Conservation (phyloP, 768 basidiomycete genomes). For the Paxillus ammoniavirescens region DNA sequence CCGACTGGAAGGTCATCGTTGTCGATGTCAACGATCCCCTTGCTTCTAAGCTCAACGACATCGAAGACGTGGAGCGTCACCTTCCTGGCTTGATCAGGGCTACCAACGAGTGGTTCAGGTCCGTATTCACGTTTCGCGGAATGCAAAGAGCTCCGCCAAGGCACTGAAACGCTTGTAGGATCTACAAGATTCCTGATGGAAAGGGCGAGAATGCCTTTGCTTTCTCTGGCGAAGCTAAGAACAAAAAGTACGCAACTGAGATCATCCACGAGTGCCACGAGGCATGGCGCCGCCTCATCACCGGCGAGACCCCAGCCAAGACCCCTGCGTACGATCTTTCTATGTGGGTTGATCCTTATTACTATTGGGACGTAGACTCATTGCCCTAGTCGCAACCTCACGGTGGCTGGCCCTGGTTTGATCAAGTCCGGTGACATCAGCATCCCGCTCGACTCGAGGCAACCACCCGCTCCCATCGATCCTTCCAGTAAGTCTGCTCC, state of each 20-base stretch:
- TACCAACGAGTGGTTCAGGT: conserved; percentile 99
- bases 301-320: conserved; percentile 75
- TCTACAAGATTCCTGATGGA: conserved; percentile 95
- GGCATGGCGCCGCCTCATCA: conserved; percentile 93
- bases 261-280: conserved; percentile 99
- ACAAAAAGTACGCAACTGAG: conserved; percentile 99
- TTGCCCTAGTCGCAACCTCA: conserved; percentile 69
- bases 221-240: conserved; percentile 99
- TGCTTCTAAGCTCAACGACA: conserved; percentile 95
- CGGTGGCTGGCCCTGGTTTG: conserved; percentile 68
- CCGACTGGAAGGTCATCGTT: conserved; percentile 99
- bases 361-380: neutral
- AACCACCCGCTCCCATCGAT: conserved; percentile 86
- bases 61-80: conserved; percentile 98
- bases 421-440: conserved; percentile 57
- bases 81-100: conserved; percentile 95
- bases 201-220: conserved; percentile 98
- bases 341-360: conserved; percentile 56
- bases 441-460: conserved; percentile 77
- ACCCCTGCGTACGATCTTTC: conserved; percentile 72
- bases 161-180: conserved; percentile 42
- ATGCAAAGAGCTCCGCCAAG: neutral
- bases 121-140: conserved; percentile 9
- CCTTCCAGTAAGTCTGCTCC: conserved; percentile 66
- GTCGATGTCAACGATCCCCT: conserved; percentile 95